Conservation (phyloP, 225 moss, liverwort and hornwort species). For the Ulota crispa region DNA sequence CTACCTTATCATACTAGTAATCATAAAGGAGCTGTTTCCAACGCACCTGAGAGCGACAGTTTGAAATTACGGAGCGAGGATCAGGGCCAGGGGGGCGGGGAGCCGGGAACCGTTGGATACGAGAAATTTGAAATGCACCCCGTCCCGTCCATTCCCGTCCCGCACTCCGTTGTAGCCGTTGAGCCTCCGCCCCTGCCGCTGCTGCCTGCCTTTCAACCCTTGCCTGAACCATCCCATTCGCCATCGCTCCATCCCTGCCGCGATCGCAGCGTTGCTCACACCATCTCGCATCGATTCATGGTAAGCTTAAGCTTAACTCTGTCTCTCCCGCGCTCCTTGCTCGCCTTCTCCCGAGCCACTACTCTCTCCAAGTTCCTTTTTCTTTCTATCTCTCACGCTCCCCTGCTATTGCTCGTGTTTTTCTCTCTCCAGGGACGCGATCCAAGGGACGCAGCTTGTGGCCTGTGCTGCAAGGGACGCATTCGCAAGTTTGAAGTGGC, state of each 20-base stretch:
- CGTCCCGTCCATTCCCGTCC: not conserved
- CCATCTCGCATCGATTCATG: constrained; percentile 24
- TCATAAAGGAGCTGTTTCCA: constrained; percentile 1
- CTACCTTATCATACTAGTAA: no score
- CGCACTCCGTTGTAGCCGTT: constrained; percentile 23
- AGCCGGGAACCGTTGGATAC: constrained; percentile 1
- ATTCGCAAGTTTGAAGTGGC: not conserved
- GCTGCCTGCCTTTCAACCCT: not conserved
- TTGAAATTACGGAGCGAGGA: constrained; percentile 10
- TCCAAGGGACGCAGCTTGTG: not conserved
- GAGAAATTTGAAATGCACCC: constrained; percentile 15
- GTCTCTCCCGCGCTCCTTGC: not conserved
- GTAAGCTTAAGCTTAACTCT: not conserved
- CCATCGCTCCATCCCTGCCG: constrained; percentile 20
- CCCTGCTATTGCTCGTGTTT: not conserved
- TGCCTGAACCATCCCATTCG: not conserved
- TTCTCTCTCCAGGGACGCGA: constrained; percentile 1
- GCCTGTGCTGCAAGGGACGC: not conserved
- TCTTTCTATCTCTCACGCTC: not conserved
- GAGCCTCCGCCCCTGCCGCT: not conserved
- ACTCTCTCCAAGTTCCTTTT: not conserved
- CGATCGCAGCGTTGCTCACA: constrained; percentile 22
- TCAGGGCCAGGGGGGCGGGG: not conserved
- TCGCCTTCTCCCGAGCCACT: not conserved
- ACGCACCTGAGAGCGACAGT: constrained; percentile 11